Conservation (phyloP, 2,329 filamentous ascomycete genomes). For the Nemania serpens region DNA sequence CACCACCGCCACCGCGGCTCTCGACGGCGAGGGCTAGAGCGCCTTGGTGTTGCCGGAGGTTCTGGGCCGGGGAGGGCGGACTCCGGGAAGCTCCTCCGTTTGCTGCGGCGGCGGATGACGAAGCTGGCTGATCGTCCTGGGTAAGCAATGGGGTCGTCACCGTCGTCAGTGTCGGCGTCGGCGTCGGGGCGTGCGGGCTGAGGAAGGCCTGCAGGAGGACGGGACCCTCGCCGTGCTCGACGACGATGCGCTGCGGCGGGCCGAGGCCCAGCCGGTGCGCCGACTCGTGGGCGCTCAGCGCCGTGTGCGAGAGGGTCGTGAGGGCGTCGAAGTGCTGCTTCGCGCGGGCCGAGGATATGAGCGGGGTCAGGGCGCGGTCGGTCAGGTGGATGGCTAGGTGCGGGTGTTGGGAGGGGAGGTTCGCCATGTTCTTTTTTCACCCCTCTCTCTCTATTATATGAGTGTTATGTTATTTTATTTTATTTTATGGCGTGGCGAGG, state of each 20-base stretch:
- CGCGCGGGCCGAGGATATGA: conserved; percentile 56
- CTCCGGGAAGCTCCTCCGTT: too few species aligned
- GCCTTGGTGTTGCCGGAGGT: conserved; percentile 16
- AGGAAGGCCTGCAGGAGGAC: conserved; percentile 21
- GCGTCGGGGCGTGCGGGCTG: conserved; percentile 1
- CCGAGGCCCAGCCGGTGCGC: conserved; percentile 59
- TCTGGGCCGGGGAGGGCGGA: neutral
- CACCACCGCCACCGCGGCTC: conserved; percentile 1
- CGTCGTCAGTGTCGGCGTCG: neutral
- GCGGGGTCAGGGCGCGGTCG: conserved; percentile 60
- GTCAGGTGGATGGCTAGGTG: conserved; percentile 60
- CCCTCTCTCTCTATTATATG: too few species aligned
- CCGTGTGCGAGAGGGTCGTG: conserved; percentile 55
- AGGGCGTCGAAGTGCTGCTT: conserved; percentile 51
- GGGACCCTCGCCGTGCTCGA: conserved; percentile 54
- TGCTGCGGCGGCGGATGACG: too few species aligned
- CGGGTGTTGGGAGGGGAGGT: conserved; percentile 55
- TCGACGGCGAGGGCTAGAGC: conserved; percentile 22
- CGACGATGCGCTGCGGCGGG: conserved; percentile 59
- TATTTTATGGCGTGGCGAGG: too few species aligned
- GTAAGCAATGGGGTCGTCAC: neutral
- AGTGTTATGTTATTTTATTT: too few species aligned
- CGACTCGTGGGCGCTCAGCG: conserved; percentile 58
- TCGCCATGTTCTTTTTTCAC: conserved; percentile 41
- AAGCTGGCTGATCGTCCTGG: too few species aligned